Evolutionary conservation across 202 grass and related monocot species (phyloP), one percentile per base, ranked within the genome.

Genomic region (Tripidium arundinaceum): DNA sequence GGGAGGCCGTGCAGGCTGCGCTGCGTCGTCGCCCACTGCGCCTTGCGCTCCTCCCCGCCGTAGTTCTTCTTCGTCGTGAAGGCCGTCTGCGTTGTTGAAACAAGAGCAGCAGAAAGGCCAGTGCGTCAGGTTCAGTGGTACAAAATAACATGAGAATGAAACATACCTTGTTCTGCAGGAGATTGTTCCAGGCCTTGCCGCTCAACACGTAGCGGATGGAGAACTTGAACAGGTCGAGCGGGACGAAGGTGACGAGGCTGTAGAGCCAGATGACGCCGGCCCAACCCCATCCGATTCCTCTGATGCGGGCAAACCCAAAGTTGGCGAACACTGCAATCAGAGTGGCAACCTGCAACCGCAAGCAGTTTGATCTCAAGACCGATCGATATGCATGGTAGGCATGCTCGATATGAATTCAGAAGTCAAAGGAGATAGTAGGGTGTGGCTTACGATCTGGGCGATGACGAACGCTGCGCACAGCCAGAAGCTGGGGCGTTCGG

Each of bases 1-100:
- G 81, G 90, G n/a, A 92, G 90, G 5, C 90, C 90, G 41, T 92
- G 87, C 33, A 92, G 72, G 27, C 77, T 92, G 60, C 90, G 89
- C 77, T 92, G 90, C 25, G 90, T 84, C 67, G 52, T 87, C 38
- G 90, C 90, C 90, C 90, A 92, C 65, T 87, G 84, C 50, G 87
- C 87, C 66, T 83, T 87, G 26, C 90, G 86, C 72, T 92, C 87
- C 71, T 87, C 90, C 66, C 61, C 84, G 4, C 90, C 90, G 7
- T 92, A 92, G 59, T 92, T 81, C 81, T 92, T 87, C 81, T 92
- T 92, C 22, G 84, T 87, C 31, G 90, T 92, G 79, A 92, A 92
- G 11, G 90, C 90, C 38, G 81, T 89, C 90, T 92, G 78, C 47
- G 2, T 24, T 4, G 1, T 24, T 4, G 13, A 69, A 3, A 61